Evolutionary conservation across 257 asterid genomes (phyloP).

Genomic region (Orobanche coerulescens): DNA sequence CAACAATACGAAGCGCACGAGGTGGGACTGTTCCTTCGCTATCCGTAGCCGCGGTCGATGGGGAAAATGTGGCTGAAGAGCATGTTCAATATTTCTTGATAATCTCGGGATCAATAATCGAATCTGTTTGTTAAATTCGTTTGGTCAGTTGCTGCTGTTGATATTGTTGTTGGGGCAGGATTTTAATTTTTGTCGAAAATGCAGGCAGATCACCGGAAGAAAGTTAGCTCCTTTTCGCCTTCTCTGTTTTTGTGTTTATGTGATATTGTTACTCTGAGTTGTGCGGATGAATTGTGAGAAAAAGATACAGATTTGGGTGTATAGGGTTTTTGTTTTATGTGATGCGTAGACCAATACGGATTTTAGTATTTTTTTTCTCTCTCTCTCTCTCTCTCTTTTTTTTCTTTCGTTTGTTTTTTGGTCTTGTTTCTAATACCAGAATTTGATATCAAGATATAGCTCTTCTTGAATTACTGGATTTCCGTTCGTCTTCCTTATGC

Average conservation of each 20-base stretch:
- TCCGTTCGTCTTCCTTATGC: too few species aligned
- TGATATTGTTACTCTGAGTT: neutral
- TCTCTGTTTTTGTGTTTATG: neutral
- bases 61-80: conserved; percentile 73
- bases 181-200: conserved; percentile 26
- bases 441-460: neutral
- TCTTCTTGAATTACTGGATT: conserved; percentile 4
- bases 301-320: neutral
- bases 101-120: neutral
- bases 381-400: too few species aligned
- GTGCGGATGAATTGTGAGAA: neutral
- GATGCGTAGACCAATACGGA: neutral
- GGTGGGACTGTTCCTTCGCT: conserved; percentile 57
- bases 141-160: conserved; percentile 15
- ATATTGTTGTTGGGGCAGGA: conserved; percentile 20
- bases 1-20: conserved; percentile 38
- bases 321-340: neutral
- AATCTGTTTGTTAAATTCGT: conserved; percentile 14
- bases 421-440: too few species aligned
- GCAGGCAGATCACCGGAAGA: conserved; percentile 77
- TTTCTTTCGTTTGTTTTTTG: too few species aligned
- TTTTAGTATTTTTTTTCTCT: too few species aligned
- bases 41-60: conserved; percentile 65
- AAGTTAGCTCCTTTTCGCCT: conserved; percentile 39
- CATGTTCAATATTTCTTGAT: neutral